Evolutionary conservation across 306 rosid genomes (phyloP).

Genomic region (Prunus armeniaca): DNA sequence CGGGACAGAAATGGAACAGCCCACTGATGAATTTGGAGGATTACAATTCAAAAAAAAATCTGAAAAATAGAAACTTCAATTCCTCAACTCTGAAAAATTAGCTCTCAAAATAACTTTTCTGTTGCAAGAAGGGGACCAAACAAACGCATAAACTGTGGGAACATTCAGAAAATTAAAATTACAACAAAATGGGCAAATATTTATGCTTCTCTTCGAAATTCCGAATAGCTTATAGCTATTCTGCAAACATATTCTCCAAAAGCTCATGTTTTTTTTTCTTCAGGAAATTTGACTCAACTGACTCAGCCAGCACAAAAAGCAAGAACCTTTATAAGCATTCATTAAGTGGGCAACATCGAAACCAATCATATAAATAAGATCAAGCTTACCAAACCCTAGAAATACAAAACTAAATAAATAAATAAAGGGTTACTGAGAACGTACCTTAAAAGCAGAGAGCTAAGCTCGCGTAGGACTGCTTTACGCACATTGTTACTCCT

Average conservation of each 20-base stretch:
- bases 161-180: neutral
- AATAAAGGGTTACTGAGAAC: neutral
- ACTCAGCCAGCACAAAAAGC: neutral
- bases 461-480: constrained; percentile 8
- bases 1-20: neutral
- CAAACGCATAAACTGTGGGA: neutral
- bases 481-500: constrained; percentile 36
- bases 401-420: neutral
- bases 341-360: neutral
- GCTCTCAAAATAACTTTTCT: neutral
- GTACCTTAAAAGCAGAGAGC: constrained; percentile 44
- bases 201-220: neutral
- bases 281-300: neutral
- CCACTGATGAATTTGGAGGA: neutral
- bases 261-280: neutral
- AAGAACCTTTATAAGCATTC: neutral
- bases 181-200: neutral
- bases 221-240: neutral
- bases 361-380: neutral
- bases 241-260: neutral
- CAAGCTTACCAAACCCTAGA: neutral
- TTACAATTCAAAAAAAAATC: neutral
- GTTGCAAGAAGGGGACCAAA: neutral
- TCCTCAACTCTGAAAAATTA: neutral
- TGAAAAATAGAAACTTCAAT: neutral